Conservation (phyloP, 805 yeast species). For the Gaillardinia entomophila region DNA sequence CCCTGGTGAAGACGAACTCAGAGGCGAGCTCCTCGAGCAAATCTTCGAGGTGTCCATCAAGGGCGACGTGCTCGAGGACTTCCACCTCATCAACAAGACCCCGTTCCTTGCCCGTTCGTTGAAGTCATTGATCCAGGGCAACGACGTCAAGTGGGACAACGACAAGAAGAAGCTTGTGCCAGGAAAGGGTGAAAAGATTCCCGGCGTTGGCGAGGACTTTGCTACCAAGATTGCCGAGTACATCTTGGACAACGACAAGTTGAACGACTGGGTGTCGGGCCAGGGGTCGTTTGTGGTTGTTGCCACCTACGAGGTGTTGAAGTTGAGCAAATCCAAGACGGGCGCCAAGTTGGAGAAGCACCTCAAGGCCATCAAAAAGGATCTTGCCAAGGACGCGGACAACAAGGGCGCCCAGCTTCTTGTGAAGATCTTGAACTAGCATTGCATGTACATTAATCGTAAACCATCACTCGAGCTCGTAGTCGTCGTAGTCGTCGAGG, state of each 20-base stretch:
- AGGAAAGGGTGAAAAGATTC: conserved; percentile 27
- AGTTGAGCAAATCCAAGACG: conserved; percentile 29
- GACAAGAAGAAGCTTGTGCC: conserved; percentile 42
- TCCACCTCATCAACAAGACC: conserved; percentile 57
- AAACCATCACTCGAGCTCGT: neutral
- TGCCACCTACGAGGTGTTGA: conserved; percentile 65
- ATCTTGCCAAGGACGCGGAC: conserved; percentile 36
- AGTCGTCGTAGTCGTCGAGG: neutral
- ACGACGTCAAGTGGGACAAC: conserved; percentile 66
- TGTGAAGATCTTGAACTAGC: conserved; percentile 17
- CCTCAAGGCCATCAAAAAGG: conserved; percentile 46
- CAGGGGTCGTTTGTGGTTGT: conserved; percentile 79
- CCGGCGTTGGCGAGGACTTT: conserved; percentile 53
- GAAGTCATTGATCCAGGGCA: conserved; percentile 76
- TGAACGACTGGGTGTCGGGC: conserved; percentile 59
- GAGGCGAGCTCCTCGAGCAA: conserved; percentile 47
- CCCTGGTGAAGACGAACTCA: conserved; percentile 39
- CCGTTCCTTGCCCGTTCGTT: conserved; percentile 72
- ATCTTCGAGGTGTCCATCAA: conserved; percentile 50
- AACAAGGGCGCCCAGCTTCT: conserved; percentile 59
- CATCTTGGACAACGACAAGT: conserved; percentile 40
- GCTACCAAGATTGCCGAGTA: conserved; percentile 50
- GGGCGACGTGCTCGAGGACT: conserved; percentile 63
- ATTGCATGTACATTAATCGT: too few species aligned
- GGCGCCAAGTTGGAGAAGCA: conserved; percentile 47